Conservation (phyloP, 495 filamentous ascomycete species). For the Hypoxylon fragiforme region DNA sequence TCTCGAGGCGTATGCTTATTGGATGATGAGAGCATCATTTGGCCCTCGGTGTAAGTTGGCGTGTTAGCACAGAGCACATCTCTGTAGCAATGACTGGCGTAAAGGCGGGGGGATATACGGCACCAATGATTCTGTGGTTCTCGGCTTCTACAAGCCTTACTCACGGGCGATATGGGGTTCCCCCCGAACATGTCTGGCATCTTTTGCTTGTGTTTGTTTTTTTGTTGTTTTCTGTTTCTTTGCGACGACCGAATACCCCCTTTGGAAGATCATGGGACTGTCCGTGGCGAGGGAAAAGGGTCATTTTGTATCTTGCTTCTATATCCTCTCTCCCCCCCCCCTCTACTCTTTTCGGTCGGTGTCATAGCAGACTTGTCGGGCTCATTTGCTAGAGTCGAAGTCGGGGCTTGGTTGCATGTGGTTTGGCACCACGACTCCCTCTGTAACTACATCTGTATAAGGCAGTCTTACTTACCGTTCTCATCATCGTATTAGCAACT, state of each 20-base stretch:
- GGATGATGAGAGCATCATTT: conserved; percentile 21
- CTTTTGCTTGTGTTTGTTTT: too few relatives aligned
- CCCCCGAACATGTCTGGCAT: conserved; percentile 15
- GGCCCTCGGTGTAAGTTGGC: conserved; percentile 25
- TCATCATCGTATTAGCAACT: conserved; percentile 22
- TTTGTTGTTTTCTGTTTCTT: not conserved
- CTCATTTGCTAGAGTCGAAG: conserved; percentile 14
- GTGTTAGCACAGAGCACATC: conserved; percentile 22
- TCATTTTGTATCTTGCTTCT: conserved; percentile 10
- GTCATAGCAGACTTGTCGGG: conserved; percentile 10
- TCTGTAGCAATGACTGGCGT: conserved; percentile 21
- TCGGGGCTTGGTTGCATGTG: conserved; percentile 27
- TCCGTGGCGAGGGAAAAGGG: conserved; percentile 22
- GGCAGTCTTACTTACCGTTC: conserved; percentile 20
- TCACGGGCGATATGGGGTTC: conserved; percentile 19
- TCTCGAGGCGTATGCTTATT: conserved; percentile 4
- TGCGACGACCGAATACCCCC: conserved; percentile 18
- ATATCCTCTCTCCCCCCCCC: not conserved
- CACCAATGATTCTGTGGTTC: conserved; percentile 14
- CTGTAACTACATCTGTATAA: conserved; percentile 32
- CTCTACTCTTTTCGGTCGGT: conserved; percentile 18
- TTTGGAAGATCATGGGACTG: conserved; percentile 14
- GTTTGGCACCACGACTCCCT: conserved; percentile 6
- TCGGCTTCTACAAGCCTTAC: conserved; percentile 12
- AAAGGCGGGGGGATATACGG: conserved; percentile 22